A percentile compares a stretch with the other conserved stretches of the same genome.
phyloP scores from a whole-genome alignment of 75 land plant species.

The Picea glauca region DNA sequence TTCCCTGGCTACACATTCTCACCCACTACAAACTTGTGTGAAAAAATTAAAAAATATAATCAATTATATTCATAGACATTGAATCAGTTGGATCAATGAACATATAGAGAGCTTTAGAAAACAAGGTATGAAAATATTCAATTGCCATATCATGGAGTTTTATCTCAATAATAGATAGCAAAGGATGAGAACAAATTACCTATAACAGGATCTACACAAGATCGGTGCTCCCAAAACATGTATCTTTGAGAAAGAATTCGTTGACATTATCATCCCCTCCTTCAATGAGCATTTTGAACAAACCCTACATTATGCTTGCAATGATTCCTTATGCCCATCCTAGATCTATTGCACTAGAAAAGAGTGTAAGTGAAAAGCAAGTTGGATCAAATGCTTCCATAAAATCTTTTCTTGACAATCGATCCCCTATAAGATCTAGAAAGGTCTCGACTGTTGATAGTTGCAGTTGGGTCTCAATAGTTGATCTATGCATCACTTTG shows the following conservation, averaged over 20 bases:
- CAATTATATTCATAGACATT: no score
- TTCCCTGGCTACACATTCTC: no score
- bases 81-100: no score
- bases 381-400: slow-evolving; percentile 98
- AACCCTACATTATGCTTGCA: slow-evolving; percentile 84
- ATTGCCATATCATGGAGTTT: background rate
- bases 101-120: background rate
- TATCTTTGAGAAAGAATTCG: slow-evolving; percentile 91
- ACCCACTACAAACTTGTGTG: no score
- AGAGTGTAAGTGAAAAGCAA: slow-evolving; percentile 92
- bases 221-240: slow-evolving; percentile 95
- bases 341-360: slow-evolving; percentile 93
- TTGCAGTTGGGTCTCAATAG: slow-evolving; percentile 73
- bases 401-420: slow-evolving; percentile 78
- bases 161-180: background rate
- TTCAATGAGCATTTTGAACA: slow-evolving; percentile 83
- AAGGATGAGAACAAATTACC: slow-evolving; percentile 31
- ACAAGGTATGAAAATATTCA: background rate
- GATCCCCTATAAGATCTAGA: slow-evolving; percentile 75
- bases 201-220: slow-evolving; percentile 89
- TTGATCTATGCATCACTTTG: slow-evolving; percentile 43
- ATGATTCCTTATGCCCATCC: slow-evolving; percentile 91
- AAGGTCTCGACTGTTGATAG: slow-evolving; percentile 80
- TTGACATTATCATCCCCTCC: slow-evolving; percentile 99
- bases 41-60: no score